These are phyloP conservation scores for Bauhinia variegata DNA, from an alignment of 306 rosid species.

Conservation along the genomic window DNA sequence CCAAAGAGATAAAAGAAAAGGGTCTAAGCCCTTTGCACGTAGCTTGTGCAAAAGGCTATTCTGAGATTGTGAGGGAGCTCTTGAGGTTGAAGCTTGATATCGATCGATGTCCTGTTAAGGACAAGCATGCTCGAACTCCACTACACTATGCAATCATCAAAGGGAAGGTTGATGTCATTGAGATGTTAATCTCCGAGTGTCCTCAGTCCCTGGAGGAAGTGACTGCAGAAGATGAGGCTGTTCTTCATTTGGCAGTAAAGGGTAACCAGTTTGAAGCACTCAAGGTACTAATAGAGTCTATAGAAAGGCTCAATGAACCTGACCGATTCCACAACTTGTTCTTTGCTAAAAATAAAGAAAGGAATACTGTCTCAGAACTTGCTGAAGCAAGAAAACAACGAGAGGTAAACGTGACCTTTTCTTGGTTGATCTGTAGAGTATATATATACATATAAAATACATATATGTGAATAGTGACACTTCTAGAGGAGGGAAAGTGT, in stretches of 20 bases:
- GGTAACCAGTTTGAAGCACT: background rate
- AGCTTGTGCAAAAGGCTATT: background rate
- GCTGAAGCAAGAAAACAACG: background rate
- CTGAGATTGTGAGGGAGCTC: background rate
- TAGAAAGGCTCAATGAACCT: background rate
- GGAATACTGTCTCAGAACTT: background rate
- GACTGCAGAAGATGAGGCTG: background rate
- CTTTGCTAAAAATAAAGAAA: background rate
- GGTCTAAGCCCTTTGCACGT: background rate
- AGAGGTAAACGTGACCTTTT: background rate
- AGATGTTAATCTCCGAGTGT: background rate
- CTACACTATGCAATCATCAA: background rate
- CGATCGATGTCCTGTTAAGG: background rate
- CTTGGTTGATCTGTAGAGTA: too few relatives aligned
- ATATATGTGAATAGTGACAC: too few relatives aligned
- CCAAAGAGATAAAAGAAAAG: background rate
- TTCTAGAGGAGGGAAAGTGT: too few relatives aligned
- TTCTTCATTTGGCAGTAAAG: constrained; percentile 11
- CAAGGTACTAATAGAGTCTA: background rate
- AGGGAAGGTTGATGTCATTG: background rate
- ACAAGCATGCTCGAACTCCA: background rate
- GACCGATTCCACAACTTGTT: background rate
- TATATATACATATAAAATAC: too few relatives aligned
- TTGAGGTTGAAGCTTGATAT: background rate
- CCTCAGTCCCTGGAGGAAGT: background rate